phyloP scores from a whole-genome alignment of 192 early-diverging fungal genomes.

The Coemansia sp. region DNA sequence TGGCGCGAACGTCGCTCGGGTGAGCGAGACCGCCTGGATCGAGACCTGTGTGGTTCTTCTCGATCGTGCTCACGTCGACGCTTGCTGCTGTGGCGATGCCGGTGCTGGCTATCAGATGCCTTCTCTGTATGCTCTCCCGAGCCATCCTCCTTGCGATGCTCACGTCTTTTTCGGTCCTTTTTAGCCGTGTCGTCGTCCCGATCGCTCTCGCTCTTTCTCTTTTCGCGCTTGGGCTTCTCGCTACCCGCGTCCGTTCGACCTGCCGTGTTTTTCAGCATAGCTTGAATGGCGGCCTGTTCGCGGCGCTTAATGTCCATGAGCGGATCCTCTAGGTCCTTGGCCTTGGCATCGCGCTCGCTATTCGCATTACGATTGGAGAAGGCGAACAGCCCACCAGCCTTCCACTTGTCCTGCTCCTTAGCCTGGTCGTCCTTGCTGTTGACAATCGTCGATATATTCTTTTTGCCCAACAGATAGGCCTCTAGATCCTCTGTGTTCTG shows the following conservation, averaged over 20 bases:
- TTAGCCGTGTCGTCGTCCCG: constrained; percentile 15
- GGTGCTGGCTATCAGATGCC: background rate
- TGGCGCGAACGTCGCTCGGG: background rate
- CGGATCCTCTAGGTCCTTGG: constrained; percentile 92
- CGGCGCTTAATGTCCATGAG: constrained; percentile 83
- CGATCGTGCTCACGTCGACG: background rate
- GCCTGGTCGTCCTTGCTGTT: constrained; percentile 32
- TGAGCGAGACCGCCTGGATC: background rate
- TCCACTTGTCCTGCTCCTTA: constrained; percentile 27
- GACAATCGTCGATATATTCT: constrained; percentile 70
- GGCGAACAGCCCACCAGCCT: constrained; percentile 41
- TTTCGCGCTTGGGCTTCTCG: constrained; percentile 47
- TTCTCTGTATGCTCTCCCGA: background rate
- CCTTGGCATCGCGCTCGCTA: constrained; percentile 71
- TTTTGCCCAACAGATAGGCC: constrained; percentile 88
- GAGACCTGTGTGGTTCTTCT: background rate
- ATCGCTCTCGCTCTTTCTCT: constrained; percentile 15
- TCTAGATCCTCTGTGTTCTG: constrained; percentile 79
- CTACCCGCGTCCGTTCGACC: constrained; percentile 53
- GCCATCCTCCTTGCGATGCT: background rate
- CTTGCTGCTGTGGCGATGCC: background rate
- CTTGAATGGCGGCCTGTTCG: constrained; percentile 77
- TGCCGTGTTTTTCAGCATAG: constrained; percentile 72
- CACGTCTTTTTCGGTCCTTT: background rate
- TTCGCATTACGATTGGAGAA: constrained; percentile 72